phyloP scores from a whole-genome alignment of 805 yeast species.

The Candida glaebosa region DNA sequence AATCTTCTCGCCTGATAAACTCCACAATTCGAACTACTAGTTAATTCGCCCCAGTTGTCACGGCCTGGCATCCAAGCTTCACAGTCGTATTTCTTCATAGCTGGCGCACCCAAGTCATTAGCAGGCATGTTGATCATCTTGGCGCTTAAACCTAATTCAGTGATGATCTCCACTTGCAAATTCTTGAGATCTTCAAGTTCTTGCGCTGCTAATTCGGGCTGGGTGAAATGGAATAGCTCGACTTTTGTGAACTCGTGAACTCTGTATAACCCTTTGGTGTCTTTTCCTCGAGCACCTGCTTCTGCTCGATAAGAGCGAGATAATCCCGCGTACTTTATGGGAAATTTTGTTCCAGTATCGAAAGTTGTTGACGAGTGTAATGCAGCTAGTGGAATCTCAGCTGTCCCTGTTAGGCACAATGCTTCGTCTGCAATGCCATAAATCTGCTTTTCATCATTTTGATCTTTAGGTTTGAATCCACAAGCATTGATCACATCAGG shows the following conservation, averaged over 20 bases:
- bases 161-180: slow-evolving; percentile 63
- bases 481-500: slow-evolving; percentile 79
- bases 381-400: slow-evolving; percentile 92
- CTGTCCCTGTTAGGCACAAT: slow-evolving; percentile 84
- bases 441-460: slow-evolving; percentile 79
- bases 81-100: slow-evolving; percentile 84
- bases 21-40: slow-evolving; percentile 88
- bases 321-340: slow-evolving; percentile 68
- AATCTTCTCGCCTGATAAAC: slow-evolving; percentile 88
- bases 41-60: slow-evolving; percentile 86
- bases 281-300: slow-evolving; percentile 95
- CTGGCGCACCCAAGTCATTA: slow-evolving; percentile 91
- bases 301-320: slow-evolving; percentile 91
- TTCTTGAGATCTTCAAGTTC: slow-evolving; percentile 58
- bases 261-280: slow-evolving; percentile 86
- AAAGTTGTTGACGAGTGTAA: slow-evolving; percentile 54
- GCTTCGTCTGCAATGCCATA: slow-evolving; percentile 56
- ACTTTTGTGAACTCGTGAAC: slow-evolving; percentile 97
- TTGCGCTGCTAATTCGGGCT: slow-evolving; percentile 39
- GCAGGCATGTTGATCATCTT: slow-evolving; percentile 86
- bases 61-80: slow-evolving; percentile 99
- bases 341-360: slow-evolving; percentile 36
- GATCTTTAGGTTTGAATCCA: slow-evolving; percentile 92
- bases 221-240: slow-evolving; percentile 78
- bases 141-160: slow-evolving; percentile 71